Conservation (phyloP, 257 asterid genomes). For the Solanum pinnatisectum region DNA sequence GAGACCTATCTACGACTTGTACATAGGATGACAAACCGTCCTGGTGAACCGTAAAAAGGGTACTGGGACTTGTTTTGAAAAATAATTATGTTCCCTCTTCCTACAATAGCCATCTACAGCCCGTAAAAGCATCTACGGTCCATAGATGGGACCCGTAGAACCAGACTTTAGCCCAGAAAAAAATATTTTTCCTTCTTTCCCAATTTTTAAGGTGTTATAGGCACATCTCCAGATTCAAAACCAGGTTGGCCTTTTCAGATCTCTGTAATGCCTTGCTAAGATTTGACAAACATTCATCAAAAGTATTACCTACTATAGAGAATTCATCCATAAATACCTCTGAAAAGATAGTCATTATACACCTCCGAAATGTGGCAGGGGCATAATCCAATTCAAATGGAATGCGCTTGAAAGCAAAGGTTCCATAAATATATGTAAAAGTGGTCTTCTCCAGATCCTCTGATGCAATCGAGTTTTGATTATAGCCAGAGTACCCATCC, state of each 20-base stretch:
- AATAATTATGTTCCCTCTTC: too few relatives aligned
- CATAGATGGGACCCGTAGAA: too few relatives aligned
- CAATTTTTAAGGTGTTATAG: not conserved
- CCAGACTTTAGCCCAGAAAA: too few relatives aligned
- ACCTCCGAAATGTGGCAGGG: not conserved
- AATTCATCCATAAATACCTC: not conserved
- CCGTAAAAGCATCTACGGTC: too few relatives aligned
- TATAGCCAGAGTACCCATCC: not conserved
- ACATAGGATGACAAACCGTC: not conserved
- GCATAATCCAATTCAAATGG: not conserved
- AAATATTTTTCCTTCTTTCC: not conserved
- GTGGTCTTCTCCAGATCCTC: not conserved
- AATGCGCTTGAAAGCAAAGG: not conserved
- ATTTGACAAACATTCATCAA: not conserved
- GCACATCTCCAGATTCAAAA: too few relatives aligned
- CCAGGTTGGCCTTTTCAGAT: not conserved
- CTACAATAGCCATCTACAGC: accelerated
- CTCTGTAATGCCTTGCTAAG: not conserved
- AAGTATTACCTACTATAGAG: not conserved
- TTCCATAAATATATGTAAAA: too few relatives aligned
- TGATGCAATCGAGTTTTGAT: not conserved
- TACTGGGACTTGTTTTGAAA: not conserved
- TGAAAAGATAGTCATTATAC: too few relatives aligned
- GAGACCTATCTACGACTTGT: not conserved
- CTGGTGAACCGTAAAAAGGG: too few relatives aligned